Evolutionary conservation across 1,139 yeast genomes (phyloP).

Genomic region (Saccharomyces hybrid): DNA sequence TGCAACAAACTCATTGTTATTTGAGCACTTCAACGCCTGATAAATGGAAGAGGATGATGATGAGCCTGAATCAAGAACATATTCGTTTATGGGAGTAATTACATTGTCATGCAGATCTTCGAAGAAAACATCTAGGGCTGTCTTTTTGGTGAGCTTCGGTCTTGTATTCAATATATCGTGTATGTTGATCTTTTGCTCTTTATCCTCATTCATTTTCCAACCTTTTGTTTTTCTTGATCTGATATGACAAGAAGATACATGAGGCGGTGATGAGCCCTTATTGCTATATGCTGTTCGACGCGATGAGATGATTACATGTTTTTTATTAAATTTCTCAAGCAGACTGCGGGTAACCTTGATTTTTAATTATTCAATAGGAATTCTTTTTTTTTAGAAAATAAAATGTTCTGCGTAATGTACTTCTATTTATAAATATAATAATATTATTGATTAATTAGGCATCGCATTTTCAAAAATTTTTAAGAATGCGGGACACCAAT

Average conservation of each 20-base stretch:
- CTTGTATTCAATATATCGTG: conserved; percentile 7
- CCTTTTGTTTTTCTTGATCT: not conserved
- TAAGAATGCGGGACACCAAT: conserved; percentile 31
- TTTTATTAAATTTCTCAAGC: not conserved
- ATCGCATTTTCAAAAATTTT: conserved; percentile 22
- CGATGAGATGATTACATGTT: not conserved
- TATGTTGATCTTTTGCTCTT: conserved; percentile 2
- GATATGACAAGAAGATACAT: no score
- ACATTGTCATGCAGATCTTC: conserved; percentile 15
- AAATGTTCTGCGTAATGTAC: not conserved
- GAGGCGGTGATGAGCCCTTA: not conserved
- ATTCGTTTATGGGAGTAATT: conserved; percentile 8
- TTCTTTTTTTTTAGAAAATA: not conserved
- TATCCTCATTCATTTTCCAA: not conserved
- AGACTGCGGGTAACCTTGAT: not conserved
- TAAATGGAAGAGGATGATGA: conserved; percentile 6
- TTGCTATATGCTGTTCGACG: not conserved
- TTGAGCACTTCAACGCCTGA: conserved; percentile 16
- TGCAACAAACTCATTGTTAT: conserved; percentile 26
- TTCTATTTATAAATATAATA: not conserved
- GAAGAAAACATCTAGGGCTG: conserved; percentile 35
- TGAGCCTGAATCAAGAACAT: not conserved
- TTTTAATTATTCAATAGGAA: not conserved
- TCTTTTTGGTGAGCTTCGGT: conserved; percentile 31
- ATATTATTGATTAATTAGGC: not conserved